These are phyloP conservation scores for Lactarius hengduanensis DNA, from an alignment of 768 basidiomycete species.

Conservation along the genomic window DNA sequence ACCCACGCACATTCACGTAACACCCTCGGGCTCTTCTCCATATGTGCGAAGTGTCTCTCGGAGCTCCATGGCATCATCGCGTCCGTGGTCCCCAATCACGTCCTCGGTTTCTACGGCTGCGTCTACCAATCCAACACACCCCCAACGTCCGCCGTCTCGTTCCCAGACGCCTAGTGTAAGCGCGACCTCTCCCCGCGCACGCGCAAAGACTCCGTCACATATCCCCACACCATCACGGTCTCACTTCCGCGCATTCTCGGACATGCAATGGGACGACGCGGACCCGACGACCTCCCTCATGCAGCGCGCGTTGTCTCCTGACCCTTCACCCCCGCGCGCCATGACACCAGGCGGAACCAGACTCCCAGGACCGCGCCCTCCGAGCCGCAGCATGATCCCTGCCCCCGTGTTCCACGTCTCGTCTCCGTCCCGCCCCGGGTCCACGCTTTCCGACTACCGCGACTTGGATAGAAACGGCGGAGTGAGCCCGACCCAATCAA, in stretches of 20 bases:
- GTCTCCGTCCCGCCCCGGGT: slow-evolving; percentile 66
- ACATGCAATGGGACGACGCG: slow-evolving; percentile 48
- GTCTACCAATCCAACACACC: slow-evolving; percentile 42
- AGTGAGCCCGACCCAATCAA: slow-evolving; percentile 20
- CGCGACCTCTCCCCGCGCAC: slow-evolving; percentile 55
- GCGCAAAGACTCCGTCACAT: slow-evolving; percentile 76
- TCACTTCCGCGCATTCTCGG: slow-evolving; percentile 49
- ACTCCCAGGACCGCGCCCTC: slow-evolving; percentile 64
- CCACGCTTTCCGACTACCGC: slow-evolving; percentile 64
- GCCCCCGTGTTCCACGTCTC: slow-evolving; percentile 70
- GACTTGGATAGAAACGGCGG: slow-evolving; percentile 5
- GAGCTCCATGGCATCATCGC: slow-evolving; percentile 30
- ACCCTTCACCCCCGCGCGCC: slow-evolving; percentile 39
- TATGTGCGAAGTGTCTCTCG: slow-evolving; percentile 27
- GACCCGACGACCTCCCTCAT: slow-evolving; percentile 44
- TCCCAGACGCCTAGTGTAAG: slow-evolving; percentile 51
- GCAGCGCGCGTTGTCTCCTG: slow-evolving; percentile 66
- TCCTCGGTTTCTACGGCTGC: slow-evolving; percentile 28
- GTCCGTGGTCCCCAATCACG: slow-evolving; percentile 29
- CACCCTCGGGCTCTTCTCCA: slow-evolving; percentile 17
- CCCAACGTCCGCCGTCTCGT: slow-evolving; percentile 49
- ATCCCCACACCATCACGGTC: slow-evolving; percentile 63
- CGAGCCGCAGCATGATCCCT: slow-evolving; percentile 82
- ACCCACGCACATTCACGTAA: slow-evolving; percentile 9
- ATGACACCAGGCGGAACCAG: slow-evolving; percentile 43